phyloP scores from a whole-genome alignment of 805 yeast genomes.

The Candida easanensis region DNA sequence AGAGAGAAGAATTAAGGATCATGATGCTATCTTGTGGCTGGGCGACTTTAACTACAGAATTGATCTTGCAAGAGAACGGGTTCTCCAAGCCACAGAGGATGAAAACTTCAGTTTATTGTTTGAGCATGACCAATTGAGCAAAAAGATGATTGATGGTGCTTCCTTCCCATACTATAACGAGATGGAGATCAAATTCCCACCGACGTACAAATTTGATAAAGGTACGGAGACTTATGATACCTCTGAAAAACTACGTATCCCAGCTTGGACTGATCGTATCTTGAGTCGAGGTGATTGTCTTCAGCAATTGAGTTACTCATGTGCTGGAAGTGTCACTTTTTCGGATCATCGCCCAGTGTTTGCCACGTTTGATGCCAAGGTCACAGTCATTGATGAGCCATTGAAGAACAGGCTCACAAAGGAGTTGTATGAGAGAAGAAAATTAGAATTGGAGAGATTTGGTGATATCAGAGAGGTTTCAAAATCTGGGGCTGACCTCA shows the following conservation, averaged over 20 bases:
- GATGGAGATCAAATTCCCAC: conserved; percentile 42
- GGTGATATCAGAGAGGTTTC: conserved; percentile 11
- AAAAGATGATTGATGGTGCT: conserved; percentile 71
- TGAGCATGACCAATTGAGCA: conserved; percentile 73
- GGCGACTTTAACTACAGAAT: conserved; percentile 94
- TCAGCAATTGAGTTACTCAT: conserved; percentile 52
- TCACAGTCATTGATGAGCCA: conserved; percentile 62
- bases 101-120: conserved; percentile 50
- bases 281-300: conserved; percentile 54
- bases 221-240: conserved; percentile 80
- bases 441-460: conserved; percentile 18
- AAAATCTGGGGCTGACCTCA: conserved; percentile 24
- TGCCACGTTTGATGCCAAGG: conserved; percentile 67
- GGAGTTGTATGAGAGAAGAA: conserved; percentile 51
- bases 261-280: conserved; percentile 96
- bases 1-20: conserved; percentile 47
- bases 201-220: conserved; percentile 90
- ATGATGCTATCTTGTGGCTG: conserved; percentile 86
- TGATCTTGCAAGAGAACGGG: conserved; percentile 67
- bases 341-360: conserved; percentile 95
- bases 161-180: conserved; percentile 78
- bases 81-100: conserved; percentile 49
- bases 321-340: conserved; percentile 53
- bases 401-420: conserved; percentile 48
- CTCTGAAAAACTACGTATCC: conserved; percentile 88